phyloP scores from a whole-genome alignment of 106 monocot species.

The Amphibolis antarctica region DNA sequence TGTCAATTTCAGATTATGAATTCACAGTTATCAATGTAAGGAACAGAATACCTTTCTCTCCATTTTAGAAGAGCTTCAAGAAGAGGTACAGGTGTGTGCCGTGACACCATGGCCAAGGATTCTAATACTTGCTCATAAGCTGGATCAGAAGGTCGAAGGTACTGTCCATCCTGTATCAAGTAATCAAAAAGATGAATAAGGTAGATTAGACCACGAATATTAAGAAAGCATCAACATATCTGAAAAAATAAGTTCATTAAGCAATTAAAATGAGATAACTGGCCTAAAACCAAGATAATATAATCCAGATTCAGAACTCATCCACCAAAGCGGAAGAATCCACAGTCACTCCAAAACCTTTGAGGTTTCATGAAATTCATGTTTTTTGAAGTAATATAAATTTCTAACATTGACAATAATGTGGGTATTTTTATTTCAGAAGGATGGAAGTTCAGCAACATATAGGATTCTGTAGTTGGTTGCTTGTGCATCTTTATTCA shows the following conservation, averaged over 20 bases:
- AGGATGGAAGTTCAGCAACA: too few species aligned
- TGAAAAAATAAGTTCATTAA: not conserved
- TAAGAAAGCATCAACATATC: not conserved
- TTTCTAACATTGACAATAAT: too few species aligned
- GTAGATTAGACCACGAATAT: too few species aligned
- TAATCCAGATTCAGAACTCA: not conserved
- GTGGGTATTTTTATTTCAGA: too few species aligned
- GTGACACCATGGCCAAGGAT: slow-evolving; percentile 96
- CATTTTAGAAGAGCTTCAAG: slow-evolving; percentile 96
- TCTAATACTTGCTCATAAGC: slow-evolving; percentile 98
- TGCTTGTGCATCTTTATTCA: too few species aligned
- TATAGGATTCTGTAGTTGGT: too few species aligned
- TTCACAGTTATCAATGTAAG: not conserved
- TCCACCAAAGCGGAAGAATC: not conserved
- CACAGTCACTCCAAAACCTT: too few species aligned
- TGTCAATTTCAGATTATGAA: not conserved
- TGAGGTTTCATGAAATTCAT: too few species aligned
- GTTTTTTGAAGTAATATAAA: too few species aligned
- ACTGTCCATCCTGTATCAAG: slow-evolving; percentile 73
- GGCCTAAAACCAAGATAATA: not conserved
- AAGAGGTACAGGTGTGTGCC: slow-evolving; percentile 97
- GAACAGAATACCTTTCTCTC: slow-evolving; percentile 75
- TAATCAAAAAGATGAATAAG: not conserved
- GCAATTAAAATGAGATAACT: not conserved
- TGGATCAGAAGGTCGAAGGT: slow-evolving; percentile 94